Base-by-base conservation (phyloP, 2,329 filamentous ascomycete genomes). In the Boeremia lycopersici region DNA sequence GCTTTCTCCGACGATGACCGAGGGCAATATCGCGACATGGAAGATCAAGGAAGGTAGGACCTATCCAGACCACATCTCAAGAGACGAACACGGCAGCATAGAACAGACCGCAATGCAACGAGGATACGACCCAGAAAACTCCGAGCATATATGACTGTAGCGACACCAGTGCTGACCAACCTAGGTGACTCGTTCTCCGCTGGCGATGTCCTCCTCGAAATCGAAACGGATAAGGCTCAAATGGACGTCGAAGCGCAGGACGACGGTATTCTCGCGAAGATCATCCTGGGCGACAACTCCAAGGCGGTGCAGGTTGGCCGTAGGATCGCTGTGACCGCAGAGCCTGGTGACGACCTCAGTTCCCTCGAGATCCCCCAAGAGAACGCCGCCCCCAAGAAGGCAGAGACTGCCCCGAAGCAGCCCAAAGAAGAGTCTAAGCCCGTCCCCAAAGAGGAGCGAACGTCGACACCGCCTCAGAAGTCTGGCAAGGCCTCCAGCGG, bases 181-280 rank as follows among this genome's bases (percentile, higher is more conserved):
- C 10, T 50, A 81, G 79, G 91, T 72, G 90, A 95, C 65, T 83
- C 85, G 46, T 96, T 91, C 76, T 81, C 84, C 44, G 89, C 91
- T 53, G 91, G 91, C 64, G 91, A 96, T 75, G 90, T 96, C 29
- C 82, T 96, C 46, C 86, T 96, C 56, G 91, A 96, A 78, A 95
- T 96, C 73, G 91, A 96, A 79, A 96, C 91, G 55, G 91, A 96
- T 77, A 96, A 96, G 82, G 91, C 91, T 51, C 90, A 90, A 52
- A 96, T 96, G 91, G 92, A 96, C 67, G 91, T 96, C 25, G 92
- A 96, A 80, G 91, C 91, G 35, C 91, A 95, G 78, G 91, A 96
- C 39, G 91, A 96, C 71, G 91, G 92, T 36, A 81, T 93, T 64
- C 78, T 96, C 75, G 87, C 92, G 72, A 96, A 95, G 82, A 93